Evolutionary conservation across 2,329 filamentous ascomycete species (phyloP).

Genomic region (Ascochyta rabiei): DNA sequence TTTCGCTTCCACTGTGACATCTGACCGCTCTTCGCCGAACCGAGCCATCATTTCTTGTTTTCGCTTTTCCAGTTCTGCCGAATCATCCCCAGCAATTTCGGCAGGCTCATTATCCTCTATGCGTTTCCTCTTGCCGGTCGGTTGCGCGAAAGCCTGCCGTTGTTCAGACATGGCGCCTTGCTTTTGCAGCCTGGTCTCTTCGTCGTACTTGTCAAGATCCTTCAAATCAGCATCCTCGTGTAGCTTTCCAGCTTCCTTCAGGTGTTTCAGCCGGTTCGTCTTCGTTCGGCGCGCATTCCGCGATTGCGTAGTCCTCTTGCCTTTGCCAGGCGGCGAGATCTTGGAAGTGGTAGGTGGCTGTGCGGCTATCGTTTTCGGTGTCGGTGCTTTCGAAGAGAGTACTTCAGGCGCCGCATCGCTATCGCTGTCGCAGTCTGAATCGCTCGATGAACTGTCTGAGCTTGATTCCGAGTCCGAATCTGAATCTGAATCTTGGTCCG

Average conservation of each 20-base stretch:
- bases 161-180: neutral
- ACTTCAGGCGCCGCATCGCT: constrained; percentile 31
- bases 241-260: constrained; percentile 62
- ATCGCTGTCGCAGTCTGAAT: constrained; percentile 49
- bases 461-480: constrained; percentile 33
- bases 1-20: constrained; percentile 1
- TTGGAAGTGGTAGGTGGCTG: neutral
- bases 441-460: constrained; percentile 33
- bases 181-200: constrained; percentile 26
- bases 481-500: constrained; percentile 24
- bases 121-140: constrained; percentile 32
- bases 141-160: constrained; percentile 14
- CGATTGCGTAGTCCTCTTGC: constrained; percentile 57
- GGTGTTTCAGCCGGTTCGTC: constrained; percentile 55
- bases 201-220: constrained; percentile 58
- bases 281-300: constrained; percentile 63
- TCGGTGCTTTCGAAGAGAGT: constrained; percentile 26
- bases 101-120: constrained; percentile 27
- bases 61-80: constrained; percentile 27
- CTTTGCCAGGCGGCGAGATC: constrained; percentile 54
- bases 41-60: constrained; percentile 33
- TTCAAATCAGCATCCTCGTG: constrained; percentile 57
- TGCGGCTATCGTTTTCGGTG: constrained; percentile 3
- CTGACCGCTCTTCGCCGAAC: constrained; percentile 12
- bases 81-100: constrained; percentile 10